A percentile compares a stretch with the other conserved stretches of the same genome.
phyloP scores from a whole-genome alignment of 371 early-diverging fungal genomes.

The Mucor saturninus region DNA sequence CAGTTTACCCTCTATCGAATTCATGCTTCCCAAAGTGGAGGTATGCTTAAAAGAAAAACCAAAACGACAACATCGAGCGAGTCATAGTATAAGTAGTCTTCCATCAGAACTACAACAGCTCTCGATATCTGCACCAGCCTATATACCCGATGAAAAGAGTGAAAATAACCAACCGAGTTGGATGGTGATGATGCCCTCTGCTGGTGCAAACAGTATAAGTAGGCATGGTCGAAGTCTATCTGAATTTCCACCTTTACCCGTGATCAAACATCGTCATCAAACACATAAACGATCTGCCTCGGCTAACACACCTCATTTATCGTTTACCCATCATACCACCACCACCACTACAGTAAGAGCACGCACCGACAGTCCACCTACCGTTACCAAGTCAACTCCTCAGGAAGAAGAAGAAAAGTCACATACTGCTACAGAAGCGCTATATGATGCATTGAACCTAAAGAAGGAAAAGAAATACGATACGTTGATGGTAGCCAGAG shows the following conservation, averaged over 20 bases:
- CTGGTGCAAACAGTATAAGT: neutral
- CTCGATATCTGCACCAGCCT: constrained; percentile 27
- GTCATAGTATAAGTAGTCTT: constrained; percentile 24
- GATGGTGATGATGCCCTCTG: constrained; percentile 14
- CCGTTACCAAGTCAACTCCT: constrained; percentile 1
- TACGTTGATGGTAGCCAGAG: constrained; percentile 25
- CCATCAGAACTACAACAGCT: constrained; percentile 35
- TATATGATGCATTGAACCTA: constrained; percentile 24
- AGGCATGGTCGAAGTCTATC: constrained; percentile 29
- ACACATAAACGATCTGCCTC: constrained; percentile 33
- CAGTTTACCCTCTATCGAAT: constrained; percentile 35
- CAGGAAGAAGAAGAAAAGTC: no score
- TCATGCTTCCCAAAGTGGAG: constrained; percentile 13
- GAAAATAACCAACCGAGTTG: constrained; percentile 26
- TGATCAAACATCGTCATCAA: constrained; percentile 15
- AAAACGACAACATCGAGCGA: neutral
- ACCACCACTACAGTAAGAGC: constrained; percentile 9
- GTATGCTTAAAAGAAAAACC: neutral
- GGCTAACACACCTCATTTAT: constrained; percentile 23
- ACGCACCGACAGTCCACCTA: constrained; percentile 27
- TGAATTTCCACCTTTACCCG: constrained; percentile 10
- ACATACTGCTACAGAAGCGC: neutral
- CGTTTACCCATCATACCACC: constrained; percentile 8
- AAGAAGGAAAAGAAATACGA: constrained; percentile 14
- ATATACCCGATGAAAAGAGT: constrained; percentile 22